Percentiles rank a stretch among this genome's conserved stretches.
Evolutionary conservation across 345 rosid genomes (phyloP).

Genomic region (Linum lewisii): DNA sequence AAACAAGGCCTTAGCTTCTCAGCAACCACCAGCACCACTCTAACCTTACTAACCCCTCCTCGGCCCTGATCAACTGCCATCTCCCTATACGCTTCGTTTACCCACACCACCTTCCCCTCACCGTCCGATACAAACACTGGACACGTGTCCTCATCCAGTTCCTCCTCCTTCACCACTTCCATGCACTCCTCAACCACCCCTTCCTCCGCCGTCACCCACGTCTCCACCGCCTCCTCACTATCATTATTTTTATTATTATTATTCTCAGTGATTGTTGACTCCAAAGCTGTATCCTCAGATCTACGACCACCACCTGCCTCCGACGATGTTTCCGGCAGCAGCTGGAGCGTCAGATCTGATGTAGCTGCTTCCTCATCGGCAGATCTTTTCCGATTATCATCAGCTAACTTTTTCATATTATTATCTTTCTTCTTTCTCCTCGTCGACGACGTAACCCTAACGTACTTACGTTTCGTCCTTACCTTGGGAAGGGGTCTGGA

Average conservation of each 20-base stretch:
- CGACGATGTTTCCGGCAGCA: conserved; percentile 33
- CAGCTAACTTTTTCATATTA: conserved; percentile 2
- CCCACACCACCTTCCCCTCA: conserved; percentile 31
- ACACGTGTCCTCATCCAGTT: conserved; percentile 30
- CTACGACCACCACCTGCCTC: conserved; percentile 4
- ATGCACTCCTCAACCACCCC: conserved; percentile 19
- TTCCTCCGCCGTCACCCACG: conserved; percentile 55
- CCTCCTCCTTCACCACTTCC: conserved; percentile 27
- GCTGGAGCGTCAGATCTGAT: conserved; percentile 33
- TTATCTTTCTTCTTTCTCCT: conserved; percentile 6
- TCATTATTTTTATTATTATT: conserved; percentile 14
- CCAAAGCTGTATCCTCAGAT: conserved; percentile 6
- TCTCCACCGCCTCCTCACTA: conserved; percentile 23
- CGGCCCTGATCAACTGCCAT: conserved; percentile 21
- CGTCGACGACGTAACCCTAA: conserved; percentile 45
- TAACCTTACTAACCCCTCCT: conserved; percentile 14
- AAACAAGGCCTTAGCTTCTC: conserved; percentile 19
- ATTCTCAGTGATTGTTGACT: conserved; percentile 7
- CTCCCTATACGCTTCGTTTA: conserved; percentile 37
- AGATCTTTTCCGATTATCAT: too few species aligned
- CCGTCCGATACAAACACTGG: conserved; percentile 46
- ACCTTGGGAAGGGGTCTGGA: conserved; percentile 13
- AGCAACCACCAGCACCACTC: conserved; percentile 28
- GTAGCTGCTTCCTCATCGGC: not conserved
- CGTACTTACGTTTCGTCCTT: conserved; percentile 61